Base-by-base conservation (phyloP, 768 basidiomycete genomes). In the Serendipita sp. region DNA sequence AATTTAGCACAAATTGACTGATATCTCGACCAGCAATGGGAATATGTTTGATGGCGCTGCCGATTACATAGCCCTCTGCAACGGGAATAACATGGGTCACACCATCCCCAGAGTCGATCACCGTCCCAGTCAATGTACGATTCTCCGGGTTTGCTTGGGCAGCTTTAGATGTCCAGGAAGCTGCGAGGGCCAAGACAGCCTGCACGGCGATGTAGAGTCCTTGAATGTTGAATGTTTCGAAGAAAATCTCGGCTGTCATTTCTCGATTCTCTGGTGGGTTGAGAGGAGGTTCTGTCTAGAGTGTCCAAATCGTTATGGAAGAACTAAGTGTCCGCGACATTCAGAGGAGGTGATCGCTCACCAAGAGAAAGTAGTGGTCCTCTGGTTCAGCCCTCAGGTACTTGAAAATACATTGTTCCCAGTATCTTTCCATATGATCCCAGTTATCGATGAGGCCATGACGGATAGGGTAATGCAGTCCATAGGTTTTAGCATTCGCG, bases 331-430 rank as follows among this genome's bases (percentile, higher is more conserved):
- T 24, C 24, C 24, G 24, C 16, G 15, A 63, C 16, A 37, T n/a
- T 4, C 16, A 34, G 1, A 3, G 3, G 18, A 15, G 10, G 16
- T 51, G 48, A 5, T 37, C 3, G 68, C 93, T 74, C 70, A 97
- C 95, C 72, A 99, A 78, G 58, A 98, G 83, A 76, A 99, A 98
- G 75, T 97, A 89, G 75, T 98, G 96, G 76, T 98, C 95, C 76
- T 98, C 96, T 13, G 96, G 96, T 75, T 99, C 96, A 5, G 94
- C 94, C 65, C 95, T 82, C 67, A 99, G 80, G 78, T 98, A 98
- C 76, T 99, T 98, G 85, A 98, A 99, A 81, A 98, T 98, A 68
- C 88, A 91, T 79, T 99, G 95, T 74, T 96, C 93, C 96, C 96
- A 99, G 76, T 93, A 97, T 34, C 94, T 81, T 74, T 98, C 95